Evolutionary conservation across 2,329 filamentous ascomycete species (phyloP).

Genomic region (Sclerotinia glacialis): DNA sequence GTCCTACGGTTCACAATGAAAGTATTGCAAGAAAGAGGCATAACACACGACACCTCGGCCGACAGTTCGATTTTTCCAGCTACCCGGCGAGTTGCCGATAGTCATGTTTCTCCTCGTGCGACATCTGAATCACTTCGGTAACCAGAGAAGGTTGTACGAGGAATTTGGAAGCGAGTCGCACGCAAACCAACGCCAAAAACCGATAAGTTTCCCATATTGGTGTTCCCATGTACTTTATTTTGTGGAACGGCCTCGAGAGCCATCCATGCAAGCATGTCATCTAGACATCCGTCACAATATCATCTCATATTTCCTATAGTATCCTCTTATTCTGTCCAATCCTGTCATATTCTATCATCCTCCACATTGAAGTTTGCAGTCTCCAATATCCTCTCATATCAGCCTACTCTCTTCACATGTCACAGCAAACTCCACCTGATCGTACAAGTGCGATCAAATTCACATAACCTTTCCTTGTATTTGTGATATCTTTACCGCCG

Average conservation of each 20-base stretch:
- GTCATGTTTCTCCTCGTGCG: not conserved
- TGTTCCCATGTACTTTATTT: not conserved
- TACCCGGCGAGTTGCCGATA: slow-evolving; percentile 10
- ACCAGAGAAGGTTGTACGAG: not conserved
- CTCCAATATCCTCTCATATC: not conserved
- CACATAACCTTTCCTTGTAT: not conserved
- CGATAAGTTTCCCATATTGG: not conserved
- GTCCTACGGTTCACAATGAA: slow-evolving; percentile 1
- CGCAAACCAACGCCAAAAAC: not conserved
- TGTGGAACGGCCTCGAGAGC: not conserved
- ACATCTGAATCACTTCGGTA: not conserved
- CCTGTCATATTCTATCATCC: not conserved
- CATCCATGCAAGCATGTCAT: slow-evolving; percentile 10
- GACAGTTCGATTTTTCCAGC: slow-evolving; percentile 4
- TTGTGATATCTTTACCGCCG: slow-evolving; percentile 15
- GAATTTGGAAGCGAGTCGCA: not conserved
- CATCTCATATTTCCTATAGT: not conserved
- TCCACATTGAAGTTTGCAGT: not conserved
- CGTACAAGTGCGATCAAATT: not conserved
- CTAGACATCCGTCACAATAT: not conserved
- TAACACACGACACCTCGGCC: not conserved
- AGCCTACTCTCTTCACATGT: not conserved
- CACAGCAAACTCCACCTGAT: not conserved
- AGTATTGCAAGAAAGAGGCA: slow-evolving; percentile 9
- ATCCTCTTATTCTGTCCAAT: not conserved